Conservation (phyloP, 352 stramenopile species). For the Globisporangium uncinulatum region DNA sequence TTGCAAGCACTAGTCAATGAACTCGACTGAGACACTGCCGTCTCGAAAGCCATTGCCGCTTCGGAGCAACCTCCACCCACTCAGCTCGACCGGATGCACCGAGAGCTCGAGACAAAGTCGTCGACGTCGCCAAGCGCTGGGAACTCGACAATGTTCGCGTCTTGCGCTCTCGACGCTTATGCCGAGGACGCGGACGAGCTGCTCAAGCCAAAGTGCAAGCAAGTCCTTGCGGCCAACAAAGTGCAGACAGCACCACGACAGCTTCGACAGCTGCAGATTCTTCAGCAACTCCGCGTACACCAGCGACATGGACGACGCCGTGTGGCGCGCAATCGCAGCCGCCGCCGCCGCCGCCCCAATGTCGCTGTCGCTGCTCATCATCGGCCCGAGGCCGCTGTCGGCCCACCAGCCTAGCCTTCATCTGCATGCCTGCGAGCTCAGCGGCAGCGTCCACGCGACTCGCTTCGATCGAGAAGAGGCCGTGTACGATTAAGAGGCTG, state of each 20-base stretch:
- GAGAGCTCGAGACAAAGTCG: slow-evolving; percentile 77
- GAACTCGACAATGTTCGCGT: slow-evolving; percentile 62
- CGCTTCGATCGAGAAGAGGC: slow-evolving; percentile 69
- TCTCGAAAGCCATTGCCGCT: slow-evolving; percentile 66
- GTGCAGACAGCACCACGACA: slow-evolving; percentile 31
- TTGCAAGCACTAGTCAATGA: slow-evolving; percentile 61
- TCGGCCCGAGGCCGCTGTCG: slow-evolving; percentile 37
- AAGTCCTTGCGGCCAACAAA: slow-evolving; percentile 45
- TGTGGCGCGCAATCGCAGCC: slow-evolving; percentile 31
- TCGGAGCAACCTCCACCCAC: slow-evolving; percentile 55
- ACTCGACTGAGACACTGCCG: slow-evolving; percentile 68
- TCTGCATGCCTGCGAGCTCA: slow-evolving; percentile 18
- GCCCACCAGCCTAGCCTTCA: slow-evolving; percentile 49
- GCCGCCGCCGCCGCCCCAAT: slow-evolving; percentile 8
- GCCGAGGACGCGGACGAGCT: slow-evolving; percentile 4
- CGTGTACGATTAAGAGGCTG: slow-evolving; percentile 65
- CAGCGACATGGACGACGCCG: slow-evolving; percentile 66
- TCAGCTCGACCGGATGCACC: slow-evolving; percentile 62
- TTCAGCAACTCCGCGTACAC: slow-evolving; percentile 70
- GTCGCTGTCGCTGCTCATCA: slow-evolving; percentile 4
- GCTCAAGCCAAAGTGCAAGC: slow-evolving; percentile 49
- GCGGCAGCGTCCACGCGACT: slow-evolving; percentile 30
- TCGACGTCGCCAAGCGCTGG: slow-evolving; percentile 49
- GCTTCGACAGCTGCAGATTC: slow-evolving; percentile 51
- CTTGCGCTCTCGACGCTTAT: slow-evolving; percentile 30